Conservation (phyloP, 2,329 filamentous ascomycete species). For the Cladophialophora bantiana region DNA sequence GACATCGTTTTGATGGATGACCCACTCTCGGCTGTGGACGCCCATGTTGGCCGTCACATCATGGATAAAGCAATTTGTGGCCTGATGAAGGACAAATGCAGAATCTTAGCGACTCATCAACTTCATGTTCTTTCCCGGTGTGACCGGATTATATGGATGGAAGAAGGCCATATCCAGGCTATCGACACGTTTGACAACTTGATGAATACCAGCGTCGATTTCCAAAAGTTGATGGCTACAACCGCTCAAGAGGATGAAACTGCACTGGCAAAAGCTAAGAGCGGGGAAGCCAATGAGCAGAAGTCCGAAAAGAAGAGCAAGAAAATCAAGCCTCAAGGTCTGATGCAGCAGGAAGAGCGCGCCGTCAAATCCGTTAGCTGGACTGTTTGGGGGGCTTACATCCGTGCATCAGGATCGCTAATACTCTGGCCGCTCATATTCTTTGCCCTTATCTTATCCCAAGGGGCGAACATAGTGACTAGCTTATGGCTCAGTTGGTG, state of each 20-base stretch:
- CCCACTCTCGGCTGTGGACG: conserved; percentile 63
- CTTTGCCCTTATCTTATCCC: conserved; percentile 71
- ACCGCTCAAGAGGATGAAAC: conserved; percentile 70
- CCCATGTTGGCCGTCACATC: conserved; percentile 71
- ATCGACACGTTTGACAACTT: conserved; percentile 89
- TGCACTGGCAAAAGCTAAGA: conserved; percentile 52
- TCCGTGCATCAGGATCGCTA: conserved; percentile 75
- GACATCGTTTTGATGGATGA: conserved; percentile 71
- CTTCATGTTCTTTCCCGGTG: conserved; percentile 90
- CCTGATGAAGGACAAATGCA: conserved; percentile 84
- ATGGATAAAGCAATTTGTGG: conserved; percentile 95
- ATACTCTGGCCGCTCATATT: conserved; percentile 71
- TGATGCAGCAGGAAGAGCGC: conserved; percentile 61
- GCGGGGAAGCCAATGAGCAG: conserved; percentile 58
- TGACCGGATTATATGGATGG: conserved; percentile 92
- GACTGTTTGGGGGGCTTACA: conserved; percentile 79
- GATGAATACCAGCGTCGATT: conserved; percentile 78
- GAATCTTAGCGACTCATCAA: conserved; percentile 92
- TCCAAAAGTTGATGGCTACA: conserved; percentile 82
- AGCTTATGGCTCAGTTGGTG: conserved; percentile 94
- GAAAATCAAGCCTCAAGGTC: conserved; percentile 54
- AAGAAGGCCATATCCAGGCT: conserved; percentile 81
- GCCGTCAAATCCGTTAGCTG: conserved; percentile 79
- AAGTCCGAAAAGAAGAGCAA: conserved; percentile 54
- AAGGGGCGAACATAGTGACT: conserved; percentile 85